A percentile compares a stretch with the other conserved stretches of the same genome.
Conservation (phyloP, 2,329 filamentous ascomycete genomes). For the Xylariomycetidae sp. region DNA sequence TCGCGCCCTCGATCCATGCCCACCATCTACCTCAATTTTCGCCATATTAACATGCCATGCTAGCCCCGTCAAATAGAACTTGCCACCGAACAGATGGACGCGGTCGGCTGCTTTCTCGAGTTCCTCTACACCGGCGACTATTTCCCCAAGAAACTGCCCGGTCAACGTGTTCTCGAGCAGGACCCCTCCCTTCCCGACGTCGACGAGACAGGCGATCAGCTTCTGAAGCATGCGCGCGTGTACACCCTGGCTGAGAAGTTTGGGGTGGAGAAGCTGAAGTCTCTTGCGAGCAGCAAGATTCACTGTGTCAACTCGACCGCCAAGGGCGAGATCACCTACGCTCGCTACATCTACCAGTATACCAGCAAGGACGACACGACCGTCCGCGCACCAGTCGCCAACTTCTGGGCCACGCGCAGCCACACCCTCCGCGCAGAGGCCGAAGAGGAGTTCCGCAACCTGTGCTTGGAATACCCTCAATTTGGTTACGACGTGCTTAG, state of each 20-base stretch:
- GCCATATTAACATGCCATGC: slow-evolving; percentile 1
- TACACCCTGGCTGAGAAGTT: slow-evolving; percentile 86
- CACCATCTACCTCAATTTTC: not conserved
- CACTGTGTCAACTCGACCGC: slow-evolving; percentile 86
- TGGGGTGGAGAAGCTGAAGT: slow-evolving; percentile 62
- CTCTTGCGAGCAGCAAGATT: slow-evolving; percentile 81
- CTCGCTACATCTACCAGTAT: slow-evolving; percentile 82
- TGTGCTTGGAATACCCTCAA: slow-evolving; percentile 86
- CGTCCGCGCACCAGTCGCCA: slow-evolving; percentile 79
- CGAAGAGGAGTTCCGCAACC: slow-evolving; percentile 74
- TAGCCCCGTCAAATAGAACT: slow-evolving; percentile 66
- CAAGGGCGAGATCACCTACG: slow-evolving; percentile 86
- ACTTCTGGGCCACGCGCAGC: slow-evolving; percentile 79
- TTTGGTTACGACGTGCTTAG: slow-evolving; percentile 91
- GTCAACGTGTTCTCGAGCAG: slow-evolving; percentile 63
- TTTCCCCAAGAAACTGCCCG: slow-evolving; percentile 65
- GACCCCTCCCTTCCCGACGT: slow-evolving; percentile 61
- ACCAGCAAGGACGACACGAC: slow-evolving; percentile 64
- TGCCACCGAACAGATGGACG: slow-evolving; percentile 61
- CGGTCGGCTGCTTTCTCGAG: slow-evolving; percentile 75
- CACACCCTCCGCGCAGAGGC: slow-evolving; percentile 82
- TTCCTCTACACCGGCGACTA: slow-evolving; percentile 85
- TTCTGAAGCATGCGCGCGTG: slow-evolving; percentile 83
- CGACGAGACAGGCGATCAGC: slow-evolving; percentile 75
- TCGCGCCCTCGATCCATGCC: slow-evolving; percentile 9